Percentiles rank a stretch among this genome's conserved stretches.
Conservation (phyloP, 768 basidiomycete genomes). For the Udeniomyces megalosporus region DNA sequence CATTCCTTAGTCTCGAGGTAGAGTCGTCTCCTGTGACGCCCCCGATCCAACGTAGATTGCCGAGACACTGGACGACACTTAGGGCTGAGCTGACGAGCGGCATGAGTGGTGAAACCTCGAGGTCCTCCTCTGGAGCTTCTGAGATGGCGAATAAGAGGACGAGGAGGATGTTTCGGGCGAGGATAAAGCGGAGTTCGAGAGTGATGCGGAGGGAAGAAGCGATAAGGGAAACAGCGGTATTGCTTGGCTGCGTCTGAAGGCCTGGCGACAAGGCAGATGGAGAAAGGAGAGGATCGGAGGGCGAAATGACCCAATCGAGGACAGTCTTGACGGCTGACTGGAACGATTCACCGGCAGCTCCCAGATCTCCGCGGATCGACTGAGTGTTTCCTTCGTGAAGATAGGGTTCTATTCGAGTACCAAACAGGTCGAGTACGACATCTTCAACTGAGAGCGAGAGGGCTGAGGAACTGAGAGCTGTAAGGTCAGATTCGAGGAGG, state of each 20-base stretch:
- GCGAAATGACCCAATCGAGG: background rate
- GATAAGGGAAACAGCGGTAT: conserved; percentile 20
- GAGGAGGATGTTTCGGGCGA: conserved; percentile 20
- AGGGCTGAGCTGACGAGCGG: conserved; percentile 9
- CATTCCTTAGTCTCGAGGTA: background rate
- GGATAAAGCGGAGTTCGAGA: conserved; percentile 17
- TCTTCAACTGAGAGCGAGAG: conserved; percentile 2
- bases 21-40: background rate
- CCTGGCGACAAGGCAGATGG: background rate
- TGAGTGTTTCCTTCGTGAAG: background rate
- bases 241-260: too few relatives aligned
- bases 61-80: background rate
- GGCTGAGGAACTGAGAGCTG: background rate
- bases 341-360: background rate
- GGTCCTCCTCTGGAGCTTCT: conserved; percentile 10
- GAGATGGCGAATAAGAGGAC: conserved; percentile 14
- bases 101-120: conserved; percentile 2
- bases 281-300: background rate
- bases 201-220: conserved; percentile 16
- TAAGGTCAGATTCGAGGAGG: background rate
- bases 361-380: background rate
- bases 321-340: background rate
- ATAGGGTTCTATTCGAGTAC: background rate
- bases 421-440: conserved; percentile 1
- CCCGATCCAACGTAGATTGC: background rate